Evolutionary conservation across 345 rosid species (phyloP).

Genomic region (Raphanus raphanistrum): DNA sequence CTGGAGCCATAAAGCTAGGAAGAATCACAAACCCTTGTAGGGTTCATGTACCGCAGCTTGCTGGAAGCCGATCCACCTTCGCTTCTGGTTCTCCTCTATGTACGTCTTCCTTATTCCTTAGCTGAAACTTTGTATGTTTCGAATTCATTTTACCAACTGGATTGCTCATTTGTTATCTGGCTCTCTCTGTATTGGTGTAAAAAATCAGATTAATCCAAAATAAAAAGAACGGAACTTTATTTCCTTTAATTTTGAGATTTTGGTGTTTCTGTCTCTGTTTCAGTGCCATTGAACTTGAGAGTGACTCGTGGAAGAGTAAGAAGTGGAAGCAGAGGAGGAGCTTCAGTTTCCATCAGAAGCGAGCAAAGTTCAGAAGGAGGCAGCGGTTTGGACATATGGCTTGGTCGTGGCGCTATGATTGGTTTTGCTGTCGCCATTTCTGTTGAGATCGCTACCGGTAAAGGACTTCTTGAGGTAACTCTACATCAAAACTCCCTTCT

Average conservation of each 20-base stretch:
- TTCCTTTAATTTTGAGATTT: neutral
- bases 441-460: conserved; percentile 80
- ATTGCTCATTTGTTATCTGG: neutral
- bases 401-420: conserved; percentile 86
- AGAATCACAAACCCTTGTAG: conserved; percentile 34
- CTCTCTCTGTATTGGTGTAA: neutral
- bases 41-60: conserved; percentile 41
- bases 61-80: conserved; percentile 44
- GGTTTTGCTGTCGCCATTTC: conserved; percentile 79
- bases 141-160: neutral
- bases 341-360: conserved; percentile 57
- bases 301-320: conserved; percentile 34
- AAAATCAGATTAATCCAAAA: neutral
- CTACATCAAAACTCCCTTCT: neutral
- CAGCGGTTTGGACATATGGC: conserved; percentile 80
- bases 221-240: neutral
- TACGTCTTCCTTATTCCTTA: conserved; percentile 15
- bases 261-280: conserved; percentile 23
- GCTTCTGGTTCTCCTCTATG: conserved; percentile 68
- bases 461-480: conserved; percentile 85
- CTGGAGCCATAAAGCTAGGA: conserved; percentile 33
- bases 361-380: conserved; percentile 60
- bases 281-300: conserved; percentile 46
- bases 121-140: neutral
- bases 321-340: conserved; percentile 44